Conservation (phyloP, 768 basidiomycete species). For the Leccinum boreale region DNA sequence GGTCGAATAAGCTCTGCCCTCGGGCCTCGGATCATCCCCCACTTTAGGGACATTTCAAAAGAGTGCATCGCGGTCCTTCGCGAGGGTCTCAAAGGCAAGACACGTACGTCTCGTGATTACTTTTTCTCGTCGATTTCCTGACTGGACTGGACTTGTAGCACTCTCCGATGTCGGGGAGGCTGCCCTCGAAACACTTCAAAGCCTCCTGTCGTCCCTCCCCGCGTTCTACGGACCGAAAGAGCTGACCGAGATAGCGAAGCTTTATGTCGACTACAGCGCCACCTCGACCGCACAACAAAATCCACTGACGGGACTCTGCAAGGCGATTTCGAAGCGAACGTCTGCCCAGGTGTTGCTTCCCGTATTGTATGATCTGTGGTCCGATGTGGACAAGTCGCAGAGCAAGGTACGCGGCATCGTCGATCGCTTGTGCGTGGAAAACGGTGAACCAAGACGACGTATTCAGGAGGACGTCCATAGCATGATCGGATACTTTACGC, state of each 20-base stretch:
- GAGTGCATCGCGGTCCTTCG: conserved; percentile 51
- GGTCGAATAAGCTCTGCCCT: conserved; percentile 54
- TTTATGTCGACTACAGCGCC: conserved; percentile 49
- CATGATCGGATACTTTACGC: conserved; percentile 53
- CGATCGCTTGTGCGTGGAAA: not conserved
- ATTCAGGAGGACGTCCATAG: conserved; percentile 25
- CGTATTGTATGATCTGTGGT: conserved; percentile 60
- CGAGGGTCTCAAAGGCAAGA: conserved; percentile 32
- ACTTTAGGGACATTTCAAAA: conserved; percentile 68
- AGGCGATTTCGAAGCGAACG: conserved; percentile 65
- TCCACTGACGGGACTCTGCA: conserved; percentile 45
- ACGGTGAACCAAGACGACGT: not conserved
- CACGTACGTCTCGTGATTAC: conserved; percentile 28
- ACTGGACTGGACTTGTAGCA: conserved; percentile 19
- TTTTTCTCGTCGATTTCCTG: not conserved
- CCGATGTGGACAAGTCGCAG: conserved; percentile 31
- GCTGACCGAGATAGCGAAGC: conserved; percentile 49
- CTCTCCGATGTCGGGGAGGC: conserved; percentile 31
- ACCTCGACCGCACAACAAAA: conserved; percentile 15
- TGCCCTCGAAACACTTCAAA: conserved; percentile 52
- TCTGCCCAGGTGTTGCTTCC: conserved; percentile 67
- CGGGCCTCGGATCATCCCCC: conserved; percentile 86
- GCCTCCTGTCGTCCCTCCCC: conserved; percentile 72
- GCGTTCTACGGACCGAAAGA: conserved; percentile 75
- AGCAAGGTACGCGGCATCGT: conserved; percentile 33